These are phyloP conservation scores for Paxillus ammoniavirescens DNA, from an alignment of 768 basidiomycete species.

Conservation along the genomic window DNA sequence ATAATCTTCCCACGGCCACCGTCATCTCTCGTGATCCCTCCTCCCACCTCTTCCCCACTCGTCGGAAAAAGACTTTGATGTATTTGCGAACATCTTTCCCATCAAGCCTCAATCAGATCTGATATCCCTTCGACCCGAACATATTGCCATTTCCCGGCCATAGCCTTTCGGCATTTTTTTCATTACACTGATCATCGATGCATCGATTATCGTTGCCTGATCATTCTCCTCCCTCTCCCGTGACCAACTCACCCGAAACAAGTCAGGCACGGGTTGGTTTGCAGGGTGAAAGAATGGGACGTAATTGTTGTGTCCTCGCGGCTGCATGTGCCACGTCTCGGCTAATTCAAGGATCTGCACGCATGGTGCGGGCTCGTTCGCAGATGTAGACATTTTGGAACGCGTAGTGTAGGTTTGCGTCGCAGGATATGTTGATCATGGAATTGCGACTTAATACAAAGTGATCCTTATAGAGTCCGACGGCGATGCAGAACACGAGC, in stretches of 20 bases:
- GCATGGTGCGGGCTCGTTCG: constrained; percentile 27
- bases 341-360: constrained; percentile 31
- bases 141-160: constrained; percentile 87
- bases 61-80: constrained; percentile 80
- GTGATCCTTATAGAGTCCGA: constrained; percentile 26
- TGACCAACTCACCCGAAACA: constrained; percentile 44
- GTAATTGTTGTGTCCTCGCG: constrained; percentile 63
- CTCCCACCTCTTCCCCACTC: constrained; percentile 70
- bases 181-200: constrained; percentile 68
- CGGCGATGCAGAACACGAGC: constrained; percentile 42
- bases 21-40: too few species aligned
- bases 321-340: constrained; percentile 36
- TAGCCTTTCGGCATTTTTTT: constrained; percentile 99
- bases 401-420: constrained; percentile 17
- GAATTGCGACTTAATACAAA: constrained; percentile 12
- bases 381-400: constrained; percentile 12
- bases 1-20: too few species aligned
- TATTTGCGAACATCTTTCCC: constrained; percentile 94
- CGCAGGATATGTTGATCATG: constrained; percentile 9
- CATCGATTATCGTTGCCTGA: constrained; percentile 62
- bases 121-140: constrained; percentile 66
- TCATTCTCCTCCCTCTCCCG: constrained; percentile 69
- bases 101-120: constrained; percentile 92
- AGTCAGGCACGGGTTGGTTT: constrained; percentile 75
- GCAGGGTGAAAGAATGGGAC: constrained; percentile 82